Conservation (phyloP, 2,329 filamentous ascomycete genomes). For the Botryosphaeria agaves region DNA sequence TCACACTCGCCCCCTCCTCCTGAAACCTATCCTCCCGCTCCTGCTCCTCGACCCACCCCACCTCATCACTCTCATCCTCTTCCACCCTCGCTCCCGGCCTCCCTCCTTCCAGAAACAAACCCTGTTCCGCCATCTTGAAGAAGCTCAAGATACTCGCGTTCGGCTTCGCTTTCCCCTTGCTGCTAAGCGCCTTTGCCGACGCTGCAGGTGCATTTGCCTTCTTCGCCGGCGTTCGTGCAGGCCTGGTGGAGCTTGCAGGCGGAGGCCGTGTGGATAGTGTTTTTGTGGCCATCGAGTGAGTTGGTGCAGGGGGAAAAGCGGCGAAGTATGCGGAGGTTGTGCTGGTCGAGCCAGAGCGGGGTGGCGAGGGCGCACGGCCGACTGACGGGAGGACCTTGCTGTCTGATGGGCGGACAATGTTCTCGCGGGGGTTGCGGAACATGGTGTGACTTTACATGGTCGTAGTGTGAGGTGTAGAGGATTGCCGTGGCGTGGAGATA, state of each 20-base stretch:
- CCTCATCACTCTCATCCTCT: constrained; percentile 7
- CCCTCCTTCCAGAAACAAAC: constrained; percentile 18
- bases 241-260: not conserved
- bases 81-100: constrained; percentile 7
- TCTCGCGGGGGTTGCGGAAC: constrained; percentile 38
- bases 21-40: constrained; percentile 21
- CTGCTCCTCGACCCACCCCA: constrained; percentile 15
- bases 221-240: constrained; percentile 7
- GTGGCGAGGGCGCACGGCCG: constrained; percentile 36
- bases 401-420: constrained; percentile 15
- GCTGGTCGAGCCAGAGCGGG: constrained; percentile 7
- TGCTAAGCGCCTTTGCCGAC: constrained; percentile 2
- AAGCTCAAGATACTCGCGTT: constrained; percentile 37
- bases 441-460: too few species aligned
- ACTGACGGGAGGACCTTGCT: constrained; percentile 24
- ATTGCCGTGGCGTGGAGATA: too few species aligned
- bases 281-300: constrained; percentile 10
- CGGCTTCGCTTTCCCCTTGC: constrained; percentile 21
- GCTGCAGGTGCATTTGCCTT: constrained; percentile 3
- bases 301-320: not conserved
- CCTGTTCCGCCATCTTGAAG: constrained; percentile 32
- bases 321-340: constrained; percentile 7
- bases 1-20: constrained; percentile 22
- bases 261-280: constrained; percentile 5
- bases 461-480: too few species aligned